Evolutionary conservation across 768 basidiomycete genomes (phyloP), one percentile per base, ranked within the genome.

Genomic region (Roridomyces roridus): DNA sequence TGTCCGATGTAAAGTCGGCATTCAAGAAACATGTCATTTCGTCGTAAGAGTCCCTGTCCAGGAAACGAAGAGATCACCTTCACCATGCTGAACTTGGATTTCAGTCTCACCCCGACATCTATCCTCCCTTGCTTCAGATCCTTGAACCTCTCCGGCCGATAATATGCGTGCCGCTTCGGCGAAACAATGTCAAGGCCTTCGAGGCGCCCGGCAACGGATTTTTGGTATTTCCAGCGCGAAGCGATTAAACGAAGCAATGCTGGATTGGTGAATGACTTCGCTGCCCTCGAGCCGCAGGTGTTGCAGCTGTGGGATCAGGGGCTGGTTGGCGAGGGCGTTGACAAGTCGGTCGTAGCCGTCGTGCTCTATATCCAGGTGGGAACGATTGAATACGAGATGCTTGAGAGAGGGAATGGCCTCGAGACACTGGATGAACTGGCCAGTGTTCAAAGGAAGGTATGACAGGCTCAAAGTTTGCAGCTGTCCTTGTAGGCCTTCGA

Each of bases 371-470:
- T 72, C 74, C 48, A 63, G 68, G 24, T 76, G 51, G 4, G 75
- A 70, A 55, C 75, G 75, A 5, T 71, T 68, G 31, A 82, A 59
- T 26, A 71, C 68, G 43, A 80, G 62, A 31, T 63, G 54, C 11
- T 57, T 65, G 24, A 80, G 56, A 6, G 54, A 47, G 17, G 74
- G 70, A 17, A 77, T 50, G 18, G 59, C 59, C 25, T 55, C 46
- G n/a, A 82, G 57, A 50, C 67, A 72, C 23, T 67, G 63, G 20
- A 76, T 29, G 11, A 78, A 52, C 35, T 75, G 65, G 29, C 44
- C 46, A 49, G 76, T 74, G 17, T 69, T 65, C 42, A 79, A 36
- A 7, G 79, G 79, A 35, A 80, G 68, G 53, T 79, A 79, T 12
- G 69, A 60, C 6, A 82, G 58, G 28, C 59, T 64, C 43, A 82